A percentile compares a stretch with the other conserved stretches of the same genome.
phyloP scores from a whole-genome alignment of 2,329 filamentous ascomycete species.

The Lomentospora prolificans region DNA sequence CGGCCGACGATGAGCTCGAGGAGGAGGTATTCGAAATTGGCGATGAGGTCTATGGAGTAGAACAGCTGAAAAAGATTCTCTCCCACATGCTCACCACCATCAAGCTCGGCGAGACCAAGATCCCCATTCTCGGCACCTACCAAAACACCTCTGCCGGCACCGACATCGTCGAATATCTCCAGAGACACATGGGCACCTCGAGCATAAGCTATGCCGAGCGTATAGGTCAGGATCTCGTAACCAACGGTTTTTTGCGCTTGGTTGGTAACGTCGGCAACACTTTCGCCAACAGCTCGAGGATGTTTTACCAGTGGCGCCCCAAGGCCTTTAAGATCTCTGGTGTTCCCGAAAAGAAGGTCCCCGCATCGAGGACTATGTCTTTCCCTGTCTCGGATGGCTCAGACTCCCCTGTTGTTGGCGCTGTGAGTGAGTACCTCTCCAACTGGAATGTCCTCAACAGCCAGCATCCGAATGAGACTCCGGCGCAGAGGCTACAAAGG shows the following conservation, averaged over 20 bases:
- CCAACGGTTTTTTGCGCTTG: constrained; percentile 76
- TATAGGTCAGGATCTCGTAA: constrained; percentile 86
- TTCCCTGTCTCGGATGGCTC: constrained; percentile 39
- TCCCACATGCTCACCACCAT: constrained; percentile 78
- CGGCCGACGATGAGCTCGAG: constrained; percentile 56
- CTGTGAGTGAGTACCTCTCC: constrained; percentile 79
- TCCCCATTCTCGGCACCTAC: constrained; percentile 90
- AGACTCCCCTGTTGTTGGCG: constrained; percentile 75
- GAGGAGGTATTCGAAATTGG: constrained; percentile 82
- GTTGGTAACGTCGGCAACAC: constrained; percentile 91
- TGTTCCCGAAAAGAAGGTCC: constrained; percentile 75
- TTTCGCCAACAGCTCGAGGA: constrained; percentile 93
- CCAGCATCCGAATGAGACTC: constrained; percentile 90
- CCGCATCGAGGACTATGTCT: constrained; percentile 65
- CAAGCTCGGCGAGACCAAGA: constrained; percentile 82
- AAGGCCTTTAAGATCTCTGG: constrained; percentile 84
- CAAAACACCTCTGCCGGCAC: constrained; percentile 84
- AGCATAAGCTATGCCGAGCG: constrained; percentile 86
- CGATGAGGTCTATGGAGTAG: constrained; percentile 73
- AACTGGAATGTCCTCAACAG: constrained; percentile 84
- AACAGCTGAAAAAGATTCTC: constrained; percentile 86
- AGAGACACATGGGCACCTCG: constrained; percentile 73
- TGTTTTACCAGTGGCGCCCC: constrained; percentile 95
- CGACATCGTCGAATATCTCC: constrained; percentile 92
- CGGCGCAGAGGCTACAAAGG: constrained; percentile 71